Base-by-base conservation (phyloP, 257 asterid genomes). In the Lantana camara region DNA sequence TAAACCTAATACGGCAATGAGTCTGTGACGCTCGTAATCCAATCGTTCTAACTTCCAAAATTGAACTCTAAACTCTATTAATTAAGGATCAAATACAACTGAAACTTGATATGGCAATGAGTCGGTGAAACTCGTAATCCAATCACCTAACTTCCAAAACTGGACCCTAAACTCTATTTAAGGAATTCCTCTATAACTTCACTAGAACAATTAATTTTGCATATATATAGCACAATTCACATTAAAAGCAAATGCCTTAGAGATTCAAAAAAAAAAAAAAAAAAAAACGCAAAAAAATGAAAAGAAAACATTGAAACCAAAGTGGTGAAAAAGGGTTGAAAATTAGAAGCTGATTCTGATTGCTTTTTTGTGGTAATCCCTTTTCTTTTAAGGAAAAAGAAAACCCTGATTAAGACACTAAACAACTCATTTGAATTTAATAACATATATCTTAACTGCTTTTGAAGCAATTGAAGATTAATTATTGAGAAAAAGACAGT, bases 401-500 rank as follows among this genome's bases (percentile, higher is more conserved):
- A 10, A 35, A 19, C 24, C 3, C 1, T 24, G 55, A 60, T 66
- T 73, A 60, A 42, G 69, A 66, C 71, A 66, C 60, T 60, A 66
- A 72, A 41, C 68, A 62, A 54, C 60, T 46, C 55, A 32, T 69
- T 57, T 14, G 45, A 45, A 57, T 64, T 46, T 12, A 52, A 32
- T 64, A 27, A 2, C 5, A 27, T 27, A 27, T 27, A 38, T 59
- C 47, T 69, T 64, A 60, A 48, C 21, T 52, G n/a, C 57, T 75
- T 45, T 27, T 30, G n/a, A 65, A 73, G 73, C 70, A 67, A 60
- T 53, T 14, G 45, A 37, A 37, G 41, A 55, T 48, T 54, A 50
- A 37, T 64, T 54, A 50, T 21, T 64, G 20, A 56, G 61, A 57
- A 75, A 66, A 48, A 40, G 68, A 66, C 67, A 55, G 52, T 57